A percentile compares a stretch with the other conserved stretches of the same genome.
Conservation (phyloP, 2,329 filamentous ascomycete genomes). For the Ophiobolus disseminans region DNA sequence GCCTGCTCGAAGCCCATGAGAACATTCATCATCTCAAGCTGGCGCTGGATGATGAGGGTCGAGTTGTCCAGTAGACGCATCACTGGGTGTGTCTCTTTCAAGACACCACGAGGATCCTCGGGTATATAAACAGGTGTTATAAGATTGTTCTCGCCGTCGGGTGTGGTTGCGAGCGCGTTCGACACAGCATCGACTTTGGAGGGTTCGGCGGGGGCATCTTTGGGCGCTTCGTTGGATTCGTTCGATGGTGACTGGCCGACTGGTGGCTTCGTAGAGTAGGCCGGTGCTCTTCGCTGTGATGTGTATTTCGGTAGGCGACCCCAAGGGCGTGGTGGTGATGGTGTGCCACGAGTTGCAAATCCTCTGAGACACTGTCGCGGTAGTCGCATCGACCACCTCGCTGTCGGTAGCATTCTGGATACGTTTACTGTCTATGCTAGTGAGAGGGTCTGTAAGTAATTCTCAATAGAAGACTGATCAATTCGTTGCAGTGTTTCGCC, state of each 20-base stretch:
- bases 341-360: constrained; percentile 31
- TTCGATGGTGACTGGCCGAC: constrained; percentile 11
- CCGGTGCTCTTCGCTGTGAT: constrained; percentile 14
- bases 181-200: constrained; percentile 54
- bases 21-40: constrained; percentile 71
- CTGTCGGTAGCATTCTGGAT: constrained; percentile 32
- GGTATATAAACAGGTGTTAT: constrained; percentile 67
- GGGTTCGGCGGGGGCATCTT: constrained; percentile 23
- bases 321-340: constrained; percentile 27
- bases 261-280: constrained; percentile 18
- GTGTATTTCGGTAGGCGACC: constrained; percentile 29
- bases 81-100: constrained; percentile 66
- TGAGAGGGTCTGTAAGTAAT: too few species aligned
- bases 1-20: constrained; percentile 72
- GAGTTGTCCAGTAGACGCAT: constrained; percentile 66
- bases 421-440: not conserved
- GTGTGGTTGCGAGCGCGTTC: constrained; percentile 52
- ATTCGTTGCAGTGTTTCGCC: too few species aligned
- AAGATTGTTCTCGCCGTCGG: constrained; percentile 57
- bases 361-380: constrained; percentile 32
- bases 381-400: constrained; percentile 37
- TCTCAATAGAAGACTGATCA: too few species aligned
- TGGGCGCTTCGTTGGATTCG: constrained; percentile 14
- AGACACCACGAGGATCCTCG: constrained; percentile 65
- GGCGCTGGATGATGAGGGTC: constrained; percentile 67